Evolutionary conservation across 225 moss, liverwort and hornwort genomes (phyloP).

Genomic region (Lunularia cruciata): DNA sequence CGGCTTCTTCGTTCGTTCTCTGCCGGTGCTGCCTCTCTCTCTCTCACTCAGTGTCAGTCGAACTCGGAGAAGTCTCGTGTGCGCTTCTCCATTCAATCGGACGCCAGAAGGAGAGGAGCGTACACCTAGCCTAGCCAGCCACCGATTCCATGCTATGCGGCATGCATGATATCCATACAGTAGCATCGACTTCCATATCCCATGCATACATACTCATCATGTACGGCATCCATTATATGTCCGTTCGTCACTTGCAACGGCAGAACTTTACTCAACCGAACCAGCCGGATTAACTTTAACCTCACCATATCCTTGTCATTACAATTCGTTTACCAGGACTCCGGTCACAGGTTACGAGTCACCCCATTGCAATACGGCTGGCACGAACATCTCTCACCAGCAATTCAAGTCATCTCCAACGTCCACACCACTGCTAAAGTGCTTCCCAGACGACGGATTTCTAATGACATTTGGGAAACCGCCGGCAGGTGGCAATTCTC

Average conservation of each 20-base stretch:
- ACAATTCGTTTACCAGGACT: no score
- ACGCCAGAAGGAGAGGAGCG: background rate
- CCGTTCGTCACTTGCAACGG: background rate
- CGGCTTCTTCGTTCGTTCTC: background rate
- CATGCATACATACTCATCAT: background rate
- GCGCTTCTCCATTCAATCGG: background rate
- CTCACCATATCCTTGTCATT: no score
- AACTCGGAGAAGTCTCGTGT: background rate
- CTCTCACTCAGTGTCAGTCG: background rate
- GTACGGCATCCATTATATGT: conserved; percentile 9
- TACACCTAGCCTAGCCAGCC: background rate
- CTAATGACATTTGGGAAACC: no score
- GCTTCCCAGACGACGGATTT: background rate
- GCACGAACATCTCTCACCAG: no score
- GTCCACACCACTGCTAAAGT: no score
- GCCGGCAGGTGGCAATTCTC: no score
- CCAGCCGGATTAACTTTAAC: no score
- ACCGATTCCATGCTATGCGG: background rate
- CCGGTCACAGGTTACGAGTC: no score
- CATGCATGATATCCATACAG: conserved; percentile 1
- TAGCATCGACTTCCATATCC: background rate
- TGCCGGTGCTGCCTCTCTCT: background rate
- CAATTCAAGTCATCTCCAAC: no score
- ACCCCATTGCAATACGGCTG: no score
- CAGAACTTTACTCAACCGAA: no score